Conservation (phyloP, 1,284 basidiomycete genomes). For the Sanghuangporus sanghuang region DNA sequence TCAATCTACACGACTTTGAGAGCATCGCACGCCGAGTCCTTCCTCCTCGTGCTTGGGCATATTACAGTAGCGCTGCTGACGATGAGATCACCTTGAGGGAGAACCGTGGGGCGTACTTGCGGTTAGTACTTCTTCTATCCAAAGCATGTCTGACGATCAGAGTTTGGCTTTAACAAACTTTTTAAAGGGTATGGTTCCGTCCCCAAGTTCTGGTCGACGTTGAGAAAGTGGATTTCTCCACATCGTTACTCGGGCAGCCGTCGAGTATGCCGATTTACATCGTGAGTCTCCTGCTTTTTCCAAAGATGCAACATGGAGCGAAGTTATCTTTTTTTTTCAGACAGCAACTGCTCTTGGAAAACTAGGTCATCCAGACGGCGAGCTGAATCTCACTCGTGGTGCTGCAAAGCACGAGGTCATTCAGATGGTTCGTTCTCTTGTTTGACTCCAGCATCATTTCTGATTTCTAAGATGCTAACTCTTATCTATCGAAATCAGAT, state of each 20-base stretch:
- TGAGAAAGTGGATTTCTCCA: conserved; percentile 75
- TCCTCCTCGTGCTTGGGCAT: conserved; percentile 83
- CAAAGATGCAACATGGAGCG: neutral
- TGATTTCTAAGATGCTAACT: neutral
- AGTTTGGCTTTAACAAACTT: neutral
- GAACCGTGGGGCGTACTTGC: conserved; percentile 83
- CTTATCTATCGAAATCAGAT: conserved; percentile 40
- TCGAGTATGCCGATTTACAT: conserved; percentile 82
- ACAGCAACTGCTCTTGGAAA: conserved; percentile 80
- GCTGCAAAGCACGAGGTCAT: conserved; percentile 78
- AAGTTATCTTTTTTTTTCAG: neutral
- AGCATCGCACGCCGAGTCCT: conserved; percentile 72
- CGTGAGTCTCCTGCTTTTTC: conserved; percentile 21
- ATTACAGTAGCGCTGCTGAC: conserved; percentile 83
- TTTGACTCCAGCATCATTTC: neutral
- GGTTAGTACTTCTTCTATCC: conserved; percentile 35
- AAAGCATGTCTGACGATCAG: neutral
- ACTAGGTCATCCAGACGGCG: conserved; percentile 91
- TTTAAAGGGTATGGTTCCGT: conserved; percentile 82
- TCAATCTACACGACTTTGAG: conserved; percentile 92
- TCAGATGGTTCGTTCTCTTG: conserved; percentile 66
- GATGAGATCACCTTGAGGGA: conserved; percentile 88
- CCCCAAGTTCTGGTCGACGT: conserved; percentile 86
- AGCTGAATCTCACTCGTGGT: conserved; percentile 81
- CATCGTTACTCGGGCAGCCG: conserved; percentile 70